These are phyloP conservation scores for Colletotrichum aenigma DNA, from an alignment of 2,329 filamentous ascomycete species.

Conservation along the genomic window DNA sequence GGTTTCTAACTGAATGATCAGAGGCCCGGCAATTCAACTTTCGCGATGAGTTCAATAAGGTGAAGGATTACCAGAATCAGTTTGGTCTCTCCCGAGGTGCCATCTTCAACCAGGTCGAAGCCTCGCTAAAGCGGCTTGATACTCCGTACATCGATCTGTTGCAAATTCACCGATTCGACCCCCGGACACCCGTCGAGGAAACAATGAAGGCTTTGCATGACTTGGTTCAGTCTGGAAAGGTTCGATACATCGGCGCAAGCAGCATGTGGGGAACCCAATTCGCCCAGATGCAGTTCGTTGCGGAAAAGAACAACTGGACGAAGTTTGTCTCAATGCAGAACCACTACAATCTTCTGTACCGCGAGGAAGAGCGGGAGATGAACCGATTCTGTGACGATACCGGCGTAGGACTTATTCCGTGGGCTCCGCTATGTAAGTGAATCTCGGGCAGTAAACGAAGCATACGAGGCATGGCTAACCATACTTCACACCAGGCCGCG, in stretches of 20 bases:
- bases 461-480: not conserved
- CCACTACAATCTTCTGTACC: constrained; percentile 56
- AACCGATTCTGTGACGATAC: constrained; percentile 45
- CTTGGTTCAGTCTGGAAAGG: constrained; percentile 60
- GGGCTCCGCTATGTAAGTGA: constrained; percentile 18
- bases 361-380: constrained; percentile 60
- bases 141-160: constrained; percentile 64
- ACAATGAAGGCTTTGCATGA: constrained; percentile 70
- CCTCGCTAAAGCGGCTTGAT: constrained; percentile 57
- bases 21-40: constrained; percentile 26
- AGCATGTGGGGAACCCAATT: constrained; percentile 55
- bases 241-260: constrained; percentile 58
- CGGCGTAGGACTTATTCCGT: constrained; percentile 44
- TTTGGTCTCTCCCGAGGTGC: constrained; percentile 64
- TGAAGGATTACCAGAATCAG: constrained; percentile 32
- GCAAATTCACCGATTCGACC: constrained; percentile 65
- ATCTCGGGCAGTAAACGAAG: not conserved
- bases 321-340: constrained; percentile 65
- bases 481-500: constrained; percentile 19
- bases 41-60: constrained; percentile 19
- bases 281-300: constrained; percentile 52
- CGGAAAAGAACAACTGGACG: constrained; percentile 58
- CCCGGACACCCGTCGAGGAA: constrained; percentile 55
- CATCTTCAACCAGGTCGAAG: constrained; percentile 70
- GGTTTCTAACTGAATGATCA: not conserved